Conservation (phyloP, 371 early-diverging fungal genomes). For the Mucor indicus region DNA sequence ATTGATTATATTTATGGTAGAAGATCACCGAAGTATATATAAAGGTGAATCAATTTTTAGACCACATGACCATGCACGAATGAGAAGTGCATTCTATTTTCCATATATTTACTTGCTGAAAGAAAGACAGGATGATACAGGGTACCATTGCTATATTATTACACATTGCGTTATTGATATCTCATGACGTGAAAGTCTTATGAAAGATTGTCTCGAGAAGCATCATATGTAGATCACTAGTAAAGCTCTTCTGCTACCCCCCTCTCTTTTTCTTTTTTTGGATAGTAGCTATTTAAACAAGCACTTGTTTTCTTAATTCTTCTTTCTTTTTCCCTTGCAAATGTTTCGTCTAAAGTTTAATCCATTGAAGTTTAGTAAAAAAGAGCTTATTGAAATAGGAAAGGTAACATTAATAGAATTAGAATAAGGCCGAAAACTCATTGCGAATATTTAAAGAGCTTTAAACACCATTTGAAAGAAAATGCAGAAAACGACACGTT, state of each 20-base stretch:
- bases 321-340: background rate
- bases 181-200: too few relatives aligned
- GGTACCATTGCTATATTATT: too few relatives aligned
- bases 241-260: too few relatives aligned
- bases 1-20: too few relatives aligned
- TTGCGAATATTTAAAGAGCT: background rate
- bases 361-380: background rate
- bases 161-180: too few relatives aligned
- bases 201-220: too few relatives aligned
- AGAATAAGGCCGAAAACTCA: background rate
- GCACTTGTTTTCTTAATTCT: background rate
- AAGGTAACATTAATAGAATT: slow-evolving; percentile 1
- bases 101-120: too few relatives aligned
- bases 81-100: background rate
- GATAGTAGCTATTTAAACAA: background rate
- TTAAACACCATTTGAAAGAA: background rate
- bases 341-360: slow-evolving; percentile 11
- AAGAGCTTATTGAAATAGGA: slow-evolving; percentile 3
- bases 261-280: too few relatives aligned
- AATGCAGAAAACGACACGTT: slow-evolving; percentile 23
- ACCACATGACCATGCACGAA: background rate
- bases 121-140: too few relatives aligned
- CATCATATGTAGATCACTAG: too few relatives aligned
- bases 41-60: too few relatives aligned
- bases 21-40: too few relatives aligned